Base-by-base conservation (phyloP, 192 early-diverging fungal species). In the Allomyces macrogynus region DNA sequence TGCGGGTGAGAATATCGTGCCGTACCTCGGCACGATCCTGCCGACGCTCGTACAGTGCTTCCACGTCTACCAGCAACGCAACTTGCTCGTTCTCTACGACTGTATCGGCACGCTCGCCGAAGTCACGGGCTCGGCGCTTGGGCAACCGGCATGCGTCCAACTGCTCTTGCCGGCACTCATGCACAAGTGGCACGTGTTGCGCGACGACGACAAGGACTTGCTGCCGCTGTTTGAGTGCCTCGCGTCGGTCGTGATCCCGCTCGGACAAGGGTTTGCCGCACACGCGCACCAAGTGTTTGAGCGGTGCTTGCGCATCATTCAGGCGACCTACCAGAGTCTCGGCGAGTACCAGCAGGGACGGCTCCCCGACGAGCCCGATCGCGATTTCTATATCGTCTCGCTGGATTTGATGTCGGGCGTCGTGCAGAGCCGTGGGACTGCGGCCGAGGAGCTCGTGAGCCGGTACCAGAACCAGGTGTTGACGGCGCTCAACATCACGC, bases 51-150 rank as follows among this genome's bases (percentile, higher is more conserved):
- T 83, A 2, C 72, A 73, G 24, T 91, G 92, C 5, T 97, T 99
- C 69, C 71, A 72, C 43, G 88, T 87, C 64, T 99, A 99, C 78
- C 90, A 98, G 80, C 78, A 89, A 65, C 92, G 92, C 78, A 99
- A 99, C 72, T 74, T 94, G 66, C 76, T 97, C 40, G 89, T 97
- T 65, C 78, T 99, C 60, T 99, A 97, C 73, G 95, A 99, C 68
- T 94, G 92, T 3, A 82, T 99, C 16, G 93, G 92, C 43, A 99
- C 95, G n/a, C 79, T 99, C 54, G 95, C 95, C 14, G 95, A 97
- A 67, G 80, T 87, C 12, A 92, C 97, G 18, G 90, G 88, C 1
- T 65, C 73, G 22, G 87, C 84, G 62, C 84, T 99, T 43, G 89
- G 85, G 75, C 81, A 85, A 61, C 87, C 83, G 64, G 73, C 84